These are phyloP conservation scores for Trichoderma asperelloides DNA, from an alignment of 495 filamentous ascomycete genomes.

Conservation along the genomic window DNA sequence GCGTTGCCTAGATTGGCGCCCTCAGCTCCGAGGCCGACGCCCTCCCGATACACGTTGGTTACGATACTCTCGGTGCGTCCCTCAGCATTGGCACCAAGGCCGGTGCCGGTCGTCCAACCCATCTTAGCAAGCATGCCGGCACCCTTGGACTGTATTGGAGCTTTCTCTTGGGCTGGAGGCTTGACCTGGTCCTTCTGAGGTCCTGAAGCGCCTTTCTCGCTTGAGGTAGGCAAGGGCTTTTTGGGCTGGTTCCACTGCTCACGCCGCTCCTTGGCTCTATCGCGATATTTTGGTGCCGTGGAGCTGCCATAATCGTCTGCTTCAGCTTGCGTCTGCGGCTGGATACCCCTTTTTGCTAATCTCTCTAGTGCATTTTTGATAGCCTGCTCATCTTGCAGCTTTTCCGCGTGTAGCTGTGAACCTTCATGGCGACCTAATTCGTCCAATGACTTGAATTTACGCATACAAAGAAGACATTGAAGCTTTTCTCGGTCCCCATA, in stretches of 20 bases:
- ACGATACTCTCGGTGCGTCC: slow-evolving; percentile 70
- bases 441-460: slow-evolving; percentile 18
- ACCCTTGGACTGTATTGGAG: slow-evolving; percentile 56
- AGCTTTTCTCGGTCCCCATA: slow-evolving; percentile 28
- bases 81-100: slow-evolving; percentile 70
- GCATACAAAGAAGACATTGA: slow-evolving; percentile 24
- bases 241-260: slow-evolving; percentile 62
- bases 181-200: not conserved
- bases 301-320: slow-evolving; percentile 20
- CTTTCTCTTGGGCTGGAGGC: slow-evolving; percentile 20
- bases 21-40: slow-evolving; percentile 78
- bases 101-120: slow-evolving; percentile 76
- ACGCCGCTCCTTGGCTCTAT: slow-evolving; percentile 77
- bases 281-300: slow-evolving; percentile 52
- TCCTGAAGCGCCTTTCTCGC: slow-evolving; percentile 24
- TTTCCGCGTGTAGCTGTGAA: slow-evolving; percentile 20
- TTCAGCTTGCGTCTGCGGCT: slow-evolving; percentile 4
- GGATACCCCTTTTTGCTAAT: slow-evolving; percentile 21
- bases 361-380: slow-evolving; percentile 20
- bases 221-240: slow-evolving; percentile 35
- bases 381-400: slow-evolving; percentile 24
- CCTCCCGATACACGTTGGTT: slow-evolving; percentile 69
- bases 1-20: slow-evolving; percentile 81
- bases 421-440: slow-evolving; percentile 22
- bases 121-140: slow-evolving; percentile 80